Evolutionary conservation across 2,329 filamentous ascomycete genomes (phyloP).

Genomic region (Pseudogymnoascus sp.): DNA sequence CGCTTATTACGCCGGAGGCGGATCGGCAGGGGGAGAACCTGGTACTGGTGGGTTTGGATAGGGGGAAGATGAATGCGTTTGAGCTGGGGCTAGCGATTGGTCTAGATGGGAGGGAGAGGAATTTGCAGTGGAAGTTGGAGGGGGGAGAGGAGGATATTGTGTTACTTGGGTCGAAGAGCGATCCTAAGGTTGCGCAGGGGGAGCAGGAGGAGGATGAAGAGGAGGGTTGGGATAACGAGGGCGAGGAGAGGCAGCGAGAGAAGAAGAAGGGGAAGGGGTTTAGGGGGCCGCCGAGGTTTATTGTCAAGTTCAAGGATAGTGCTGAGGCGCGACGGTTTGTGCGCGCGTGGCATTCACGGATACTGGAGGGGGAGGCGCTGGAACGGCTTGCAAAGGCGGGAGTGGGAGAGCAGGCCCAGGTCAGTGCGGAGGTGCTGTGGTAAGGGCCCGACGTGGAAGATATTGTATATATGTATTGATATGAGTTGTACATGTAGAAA

Average conservation of each 20-base stretch:
- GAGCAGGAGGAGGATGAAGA: constrained; percentile 1
- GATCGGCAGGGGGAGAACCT: constrained; percentile 18
- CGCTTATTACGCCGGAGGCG: constrained; percentile 12
- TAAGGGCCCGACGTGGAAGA: constrained; percentile 20
- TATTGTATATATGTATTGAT: constrained; percentile 6
- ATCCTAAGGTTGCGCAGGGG: constrained; percentile 10
- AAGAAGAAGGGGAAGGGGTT: neutral
- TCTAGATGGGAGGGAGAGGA: constrained; percentile 23
- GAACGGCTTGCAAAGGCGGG: neutral
- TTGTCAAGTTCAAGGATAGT: constrained; percentile 24
- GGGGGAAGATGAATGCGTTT: constrained; percentile 12
- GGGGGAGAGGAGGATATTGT: constrained; percentile 10
- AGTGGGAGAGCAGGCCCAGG: constrained; percentile 32
- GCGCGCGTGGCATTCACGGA: constrained; percentile 39
- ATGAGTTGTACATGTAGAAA: neutral
- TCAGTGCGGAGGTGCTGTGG: constrained; percentile 41
- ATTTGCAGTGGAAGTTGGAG: constrained; percentile 26
- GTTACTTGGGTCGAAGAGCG: constrained; percentile 1
- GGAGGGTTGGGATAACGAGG: neutral
- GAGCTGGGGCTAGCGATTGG: constrained; percentile 19
- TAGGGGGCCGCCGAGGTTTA: constrained; percentile 18
- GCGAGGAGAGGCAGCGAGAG: constrained; percentile 4
- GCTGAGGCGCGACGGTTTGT: constrained; percentile 36
- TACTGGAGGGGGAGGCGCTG: neutral
- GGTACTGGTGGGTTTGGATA: constrained; percentile 23